Evolutionary conservation across 345 rosid species (phyloP).

Genomic region (Arabidopsis suecica): DNA sequence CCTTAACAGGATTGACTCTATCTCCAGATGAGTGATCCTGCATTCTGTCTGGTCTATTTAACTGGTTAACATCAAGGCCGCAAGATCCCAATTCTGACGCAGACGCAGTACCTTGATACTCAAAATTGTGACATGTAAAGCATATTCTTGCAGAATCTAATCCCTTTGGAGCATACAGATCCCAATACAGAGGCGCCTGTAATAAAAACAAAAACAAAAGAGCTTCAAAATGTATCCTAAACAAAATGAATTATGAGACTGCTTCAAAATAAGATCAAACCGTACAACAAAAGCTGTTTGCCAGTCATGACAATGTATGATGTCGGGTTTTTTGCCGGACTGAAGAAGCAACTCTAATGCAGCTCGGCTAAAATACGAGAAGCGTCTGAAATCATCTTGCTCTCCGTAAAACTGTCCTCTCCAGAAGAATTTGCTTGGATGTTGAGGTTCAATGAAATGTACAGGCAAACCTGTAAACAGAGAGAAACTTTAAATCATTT

Average conservation of each 20-base stretch:
- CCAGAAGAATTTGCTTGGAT: constrained; percentile 94
- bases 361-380: constrained; percentile 94
- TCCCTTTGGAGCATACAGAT: constrained; percentile 89
- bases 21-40: constrained; percentile 83
- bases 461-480: constrained; percentile 83
- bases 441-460: constrained; percentile 95
- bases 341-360: constrained; percentile 93
- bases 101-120: constrained; percentile 94
- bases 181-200: constrained; percentile 98
- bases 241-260: constrained; percentile 17
- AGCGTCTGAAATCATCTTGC: constrained; percentile 91
- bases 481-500: constrained; percentile 45
- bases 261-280: constrained; percentile 12
- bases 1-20: constrained; percentile 90
- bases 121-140: constrained; percentile 98
- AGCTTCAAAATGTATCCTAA: constrained; percentile 29
- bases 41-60: constrained; percentile 96
- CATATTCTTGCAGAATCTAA: constrained; percentile 93
- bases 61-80: constrained; percentile 84
- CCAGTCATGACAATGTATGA: constrained; percentile 99
- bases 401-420: constrained; percentile 95
- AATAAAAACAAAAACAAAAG: background rate
- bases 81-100: constrained; percentile 88
- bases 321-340: constrained; percentile 93
- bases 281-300: constrained; percentile 98